Conservation (phyloP, 2,329 filamentous ascomycete genomes). For the Diaporthe sp. region DNA sequence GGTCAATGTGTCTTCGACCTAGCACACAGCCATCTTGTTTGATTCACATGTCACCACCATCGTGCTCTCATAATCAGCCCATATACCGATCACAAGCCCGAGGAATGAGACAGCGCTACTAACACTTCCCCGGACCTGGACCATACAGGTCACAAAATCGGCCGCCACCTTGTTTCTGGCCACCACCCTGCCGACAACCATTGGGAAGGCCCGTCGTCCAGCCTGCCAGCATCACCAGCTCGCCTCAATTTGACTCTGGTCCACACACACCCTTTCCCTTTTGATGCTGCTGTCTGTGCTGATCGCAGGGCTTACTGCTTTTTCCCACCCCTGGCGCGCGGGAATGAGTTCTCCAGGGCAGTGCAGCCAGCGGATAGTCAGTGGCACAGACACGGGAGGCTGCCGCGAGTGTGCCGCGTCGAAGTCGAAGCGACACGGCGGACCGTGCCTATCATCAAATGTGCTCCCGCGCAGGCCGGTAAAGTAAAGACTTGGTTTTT, state of each 20-base stretch:
- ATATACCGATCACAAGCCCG: neutral
- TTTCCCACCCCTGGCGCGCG: conserved; percentile 4
- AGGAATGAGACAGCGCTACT: neutral
- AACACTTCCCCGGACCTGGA: neutral
- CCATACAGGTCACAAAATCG: neutral
- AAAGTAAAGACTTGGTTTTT: neutral
- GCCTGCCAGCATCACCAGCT: neutral
- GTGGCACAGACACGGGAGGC: conserved; percentile 22
- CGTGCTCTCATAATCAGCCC: conserved; percentile 1
- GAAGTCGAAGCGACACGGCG: conserved; percentile 15
- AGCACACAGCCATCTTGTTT: conserved; percentile 7
- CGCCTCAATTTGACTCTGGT: neutral
- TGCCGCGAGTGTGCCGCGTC: conserved; percentile 16
- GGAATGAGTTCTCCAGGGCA: neutral
- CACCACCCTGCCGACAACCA: neutral
- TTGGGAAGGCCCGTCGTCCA: neutral
- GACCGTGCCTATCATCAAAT: neutral
- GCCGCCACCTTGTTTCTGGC: neutral
- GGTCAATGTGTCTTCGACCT: neutral
- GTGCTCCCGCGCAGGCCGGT: neutral
- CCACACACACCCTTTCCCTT: neutral
- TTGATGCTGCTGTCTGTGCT: neutral
- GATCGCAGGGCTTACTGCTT: neutral
- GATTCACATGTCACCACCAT: neutral
- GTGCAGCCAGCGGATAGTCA: neutral